Conservation (phyloP, 495 filamentous ascomycete species). For the Haplographium delicatum region DNA sequence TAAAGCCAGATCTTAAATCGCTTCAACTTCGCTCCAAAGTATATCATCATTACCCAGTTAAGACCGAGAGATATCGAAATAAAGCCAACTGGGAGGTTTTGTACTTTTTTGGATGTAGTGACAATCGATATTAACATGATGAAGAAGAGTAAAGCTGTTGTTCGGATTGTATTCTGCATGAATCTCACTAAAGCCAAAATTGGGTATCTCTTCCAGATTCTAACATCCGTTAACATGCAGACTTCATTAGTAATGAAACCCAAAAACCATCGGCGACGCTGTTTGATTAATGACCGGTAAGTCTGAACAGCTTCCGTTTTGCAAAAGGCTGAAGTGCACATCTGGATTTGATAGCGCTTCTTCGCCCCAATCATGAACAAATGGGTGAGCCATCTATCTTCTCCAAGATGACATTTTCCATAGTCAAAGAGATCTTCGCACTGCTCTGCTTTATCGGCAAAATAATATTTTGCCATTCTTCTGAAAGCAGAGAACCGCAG, state of each 20-base stretch:
- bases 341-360: conserved; percentile 89
- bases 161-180: conserved; percentile 95
- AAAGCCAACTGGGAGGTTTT: conserved; percentile 84
- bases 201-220: conserved; percentile 89
- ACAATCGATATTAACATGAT: conserved; percentile 86
- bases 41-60: conserved; percentile 95
- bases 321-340: conserved; percentile 96
- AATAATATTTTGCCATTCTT: conserved; percentile 98
- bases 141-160: conserved; percentile 92
- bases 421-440: conserved; percentile 97
- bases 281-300: conserved; percentile 82
- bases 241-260: conserved; percentile 98
- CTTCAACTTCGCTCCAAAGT: conserved; percentile 82
- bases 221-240: conserved; percentile 93
- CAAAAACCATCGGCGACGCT: conserved; percentile 93
- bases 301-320: conserved; percentile 97
- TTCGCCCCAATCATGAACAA: conserved; percentile 98
- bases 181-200: conserved; percentile 85
- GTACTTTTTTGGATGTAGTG: conserved; percentile 72
- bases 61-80: conserved; percentile 92
- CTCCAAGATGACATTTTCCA: conserved; percentile 90
- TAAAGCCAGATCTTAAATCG: conserved; percentile 94
- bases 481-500: conserved; percentile 94
- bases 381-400: conserved; percentile 97
- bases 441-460: conserved; percentile 94